A percentile compares a stretch with the other conserved stretches of the same genome.
These are phyloP conservation scores for Eimeria acervulina DNA, from an alignment of 169 alveolate species.

Conservation along the genomic window DNA sequence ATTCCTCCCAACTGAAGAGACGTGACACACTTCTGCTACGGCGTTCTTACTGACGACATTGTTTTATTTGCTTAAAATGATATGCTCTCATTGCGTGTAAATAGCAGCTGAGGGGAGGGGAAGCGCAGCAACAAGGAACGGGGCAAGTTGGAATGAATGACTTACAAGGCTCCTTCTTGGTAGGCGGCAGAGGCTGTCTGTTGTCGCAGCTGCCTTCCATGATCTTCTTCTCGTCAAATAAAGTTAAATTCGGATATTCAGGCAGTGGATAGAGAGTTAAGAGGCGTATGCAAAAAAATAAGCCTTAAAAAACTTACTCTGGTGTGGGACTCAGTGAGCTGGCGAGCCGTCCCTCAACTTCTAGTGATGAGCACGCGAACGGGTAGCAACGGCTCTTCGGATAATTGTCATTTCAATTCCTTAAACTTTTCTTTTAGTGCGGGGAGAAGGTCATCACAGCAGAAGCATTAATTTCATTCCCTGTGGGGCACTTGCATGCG, in stretches of 20 bases:
- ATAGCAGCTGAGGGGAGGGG: neutral
- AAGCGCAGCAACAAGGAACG: neutral
- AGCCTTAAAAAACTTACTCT: neutral
- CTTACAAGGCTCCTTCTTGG: slow-evolving; percentile 61
- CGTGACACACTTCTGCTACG: neutral
- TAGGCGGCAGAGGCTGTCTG: neutral
- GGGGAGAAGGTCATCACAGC: neutral
- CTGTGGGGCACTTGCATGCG: slow-evolving; percentile 59
- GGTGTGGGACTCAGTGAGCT: neutral
- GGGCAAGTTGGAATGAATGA: too few relatives aligned
- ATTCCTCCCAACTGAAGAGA: neutral
- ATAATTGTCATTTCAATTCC: neutral
- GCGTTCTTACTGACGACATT: neutral
- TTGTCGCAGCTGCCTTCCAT: slow-evolving; percentile 41
- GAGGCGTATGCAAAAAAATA: neutral
- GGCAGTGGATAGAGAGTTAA: neutral
- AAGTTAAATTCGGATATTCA: neutral
- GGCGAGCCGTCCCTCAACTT: neutral
- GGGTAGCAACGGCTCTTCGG: neutral
- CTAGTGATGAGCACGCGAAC: neutral
- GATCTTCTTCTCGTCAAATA: neutral
- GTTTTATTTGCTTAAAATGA: neutral
- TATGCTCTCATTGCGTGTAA: neutral
- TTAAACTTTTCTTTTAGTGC: neutral
- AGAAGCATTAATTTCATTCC: neutral